A percentile compares a stretch with the other conserved stretches of the same genome.
Evolutionary conservation across 139 green algal species (phyloP).

Genomic region (Chlorella sp.): DNA sequence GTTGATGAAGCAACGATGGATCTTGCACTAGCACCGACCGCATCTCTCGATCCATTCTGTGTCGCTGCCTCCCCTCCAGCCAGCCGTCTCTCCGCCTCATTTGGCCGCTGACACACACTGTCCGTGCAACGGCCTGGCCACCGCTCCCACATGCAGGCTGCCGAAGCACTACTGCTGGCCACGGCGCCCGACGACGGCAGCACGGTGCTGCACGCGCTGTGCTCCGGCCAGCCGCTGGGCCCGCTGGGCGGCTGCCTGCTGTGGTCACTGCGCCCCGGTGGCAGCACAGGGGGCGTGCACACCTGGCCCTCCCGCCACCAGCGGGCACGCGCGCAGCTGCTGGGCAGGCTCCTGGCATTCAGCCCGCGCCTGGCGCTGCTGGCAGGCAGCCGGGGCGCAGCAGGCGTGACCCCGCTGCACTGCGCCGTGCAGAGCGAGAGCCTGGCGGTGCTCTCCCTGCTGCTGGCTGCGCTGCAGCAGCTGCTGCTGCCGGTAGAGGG

Average conservation of each 20-base stretch:
- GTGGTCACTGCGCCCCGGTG: neutral
- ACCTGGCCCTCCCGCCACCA: conserved; percentile 3
- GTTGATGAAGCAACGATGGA: too few relatives aligned
- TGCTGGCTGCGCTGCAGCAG: conserved; percentile 21
- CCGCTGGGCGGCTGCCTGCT: conserved; percentile 31
- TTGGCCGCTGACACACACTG: too few relatives aligned
- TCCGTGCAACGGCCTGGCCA: too few relatives aligned
- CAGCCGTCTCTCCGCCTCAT: too few relatives aligned
- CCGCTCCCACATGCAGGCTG: neutral
- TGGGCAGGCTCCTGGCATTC: conserved; percentile 4
- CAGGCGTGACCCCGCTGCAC: conserved; percentile 23
- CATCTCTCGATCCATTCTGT: too few relatives aligned
- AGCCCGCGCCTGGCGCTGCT: conserved; percentile 18
- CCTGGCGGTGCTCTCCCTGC: neutral
- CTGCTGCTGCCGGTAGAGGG: neutral
- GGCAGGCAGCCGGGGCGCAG: neutral
- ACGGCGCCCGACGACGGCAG: neutral
- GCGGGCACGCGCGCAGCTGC: neutral
- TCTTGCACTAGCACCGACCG: too few relatives aligned
- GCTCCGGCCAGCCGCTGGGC: neutral
- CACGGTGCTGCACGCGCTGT: conserved; percentile 25
- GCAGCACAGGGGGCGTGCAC: neutral
- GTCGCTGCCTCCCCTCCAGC: too few relatives aligned
- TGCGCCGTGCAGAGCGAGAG: conserved; percentile 3
- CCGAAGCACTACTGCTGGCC: neutral